Base-by-base conservation (phyloP, 331 rosid genomes). In the Acacia pycnantha region DNA sequence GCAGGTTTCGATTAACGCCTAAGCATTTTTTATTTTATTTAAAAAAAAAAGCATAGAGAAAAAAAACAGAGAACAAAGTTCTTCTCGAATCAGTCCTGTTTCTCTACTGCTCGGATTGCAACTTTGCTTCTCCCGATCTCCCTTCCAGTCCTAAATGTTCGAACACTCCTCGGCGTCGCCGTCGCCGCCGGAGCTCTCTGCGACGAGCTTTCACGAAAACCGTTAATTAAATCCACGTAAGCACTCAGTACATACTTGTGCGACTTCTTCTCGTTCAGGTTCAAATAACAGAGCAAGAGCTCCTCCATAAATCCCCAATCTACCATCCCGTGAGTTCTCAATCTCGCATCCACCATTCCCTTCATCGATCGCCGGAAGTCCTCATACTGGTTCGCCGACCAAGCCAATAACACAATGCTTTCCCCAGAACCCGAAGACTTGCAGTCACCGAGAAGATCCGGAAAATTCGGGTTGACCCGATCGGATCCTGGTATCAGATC, bases 251-350 rank as follows among this genome's bases (percentile, higher is more conserved):
- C 88, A 74, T 78, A 92, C 82, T 84, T 89, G 53, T 89, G 84
- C 8, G 91, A 88, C 61, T 86, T 93, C 59, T 93, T 93, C 24
- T 93, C 90, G 68, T 95, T 95, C 1, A 93, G 73, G 46, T 87
- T 91, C 0, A 95, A 82, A 64, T 87, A 93, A 56, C 85, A 61
- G 43, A 93, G 83, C 80, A 95, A 76, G 7, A 93, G 85, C 77
- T 95, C 98, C 27, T 93, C 97, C 98, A 93, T 85, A 88, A 93
- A 93, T 31, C 87, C 89, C 98, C 98, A 95, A 21, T 95, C 97
- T 3, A 87, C 85, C 27, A 51, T 53, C 33, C 74, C 85, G 2
- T 76, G 76, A 8, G 69, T 73, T 16, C 86, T 80, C 27, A 58
- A 22, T 2, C 85, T 87, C 0, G 79, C 74, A 51, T 92, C 96